Percentiles rank a stretch among this genome's conserved stretches.
These are phyloP conservation scores for Bretziella fagacearum DNA, from an alignment of 2,329 filamentous ascomycete genomes.

Conservation along the genomic window DNA sequence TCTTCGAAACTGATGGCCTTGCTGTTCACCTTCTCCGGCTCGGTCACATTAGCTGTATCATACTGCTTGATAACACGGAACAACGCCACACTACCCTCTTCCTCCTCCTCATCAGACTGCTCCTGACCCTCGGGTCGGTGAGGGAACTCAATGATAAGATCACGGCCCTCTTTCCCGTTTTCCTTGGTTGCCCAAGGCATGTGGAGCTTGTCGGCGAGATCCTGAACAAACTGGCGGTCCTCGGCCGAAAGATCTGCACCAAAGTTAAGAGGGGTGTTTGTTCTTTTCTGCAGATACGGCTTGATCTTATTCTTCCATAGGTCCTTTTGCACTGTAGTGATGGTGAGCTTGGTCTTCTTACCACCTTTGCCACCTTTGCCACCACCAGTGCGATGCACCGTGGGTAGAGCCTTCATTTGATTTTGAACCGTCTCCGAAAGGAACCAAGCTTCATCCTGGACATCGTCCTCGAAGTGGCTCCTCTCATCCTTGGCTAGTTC, in stretches of 20 bases:
- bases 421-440: constrained; percentile 36
- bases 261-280: constrained; percentile 51
- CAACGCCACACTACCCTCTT: constrained; percentile 74
- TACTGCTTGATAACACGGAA: constrained; percentile 76
- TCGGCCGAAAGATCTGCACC: constrained; percentile 56
- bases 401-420: constrained; percentile 40
- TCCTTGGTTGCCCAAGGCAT: constrained; percentile 41
- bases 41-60: constrained; percentile 73
- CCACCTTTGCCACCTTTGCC: constrained; percentile 1
- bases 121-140: constrained; percentile 35
- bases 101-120: constrained; percentile 46
- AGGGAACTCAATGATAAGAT: constrained; percentile 35
- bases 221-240: constrained; percentile 86
- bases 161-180: constrained; percentile 37
- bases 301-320: constrained; percentile 68
- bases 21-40: constrained; percentile 62
- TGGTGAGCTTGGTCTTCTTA: constrained; percentile 42
- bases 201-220: constrained; percentile 50
- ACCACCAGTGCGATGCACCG: constrained; percentile 16
- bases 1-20: constrained; percentile 62
- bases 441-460: constrained; percentile 80
- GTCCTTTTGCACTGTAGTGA: constrained; percentile 66
- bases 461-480: constrained; percentile 82
- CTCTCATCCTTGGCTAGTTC: constrained; percentile 80
- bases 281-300: constrained; percentile 59